A percentile compares a stretch with the other conserved stretches of the same genome.
phyloP scores from a whole-genome alignment of 2,329 filamentous ascomycete species.

The Exserohilum turcica region DNA sequence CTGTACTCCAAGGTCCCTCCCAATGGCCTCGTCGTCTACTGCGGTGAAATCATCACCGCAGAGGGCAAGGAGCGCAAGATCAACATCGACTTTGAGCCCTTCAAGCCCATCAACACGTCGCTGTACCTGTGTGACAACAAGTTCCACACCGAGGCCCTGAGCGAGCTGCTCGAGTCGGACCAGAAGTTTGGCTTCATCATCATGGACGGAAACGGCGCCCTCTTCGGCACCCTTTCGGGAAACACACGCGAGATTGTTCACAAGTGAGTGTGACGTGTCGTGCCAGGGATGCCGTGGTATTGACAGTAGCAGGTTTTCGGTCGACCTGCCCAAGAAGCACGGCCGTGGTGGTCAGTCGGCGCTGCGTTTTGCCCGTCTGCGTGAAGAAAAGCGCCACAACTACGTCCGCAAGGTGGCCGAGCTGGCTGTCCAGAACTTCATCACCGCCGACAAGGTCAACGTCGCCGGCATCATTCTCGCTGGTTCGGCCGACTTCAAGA shows the following conservation, averaged over 20 bases:
- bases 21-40: conserved; percentile 97
- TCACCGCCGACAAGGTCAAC: conserved; percentile 98
- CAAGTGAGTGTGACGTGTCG: conserved; percentile 59
- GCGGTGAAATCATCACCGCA: conserved; percentile 98
- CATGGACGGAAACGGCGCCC: conserved; percentile 98
- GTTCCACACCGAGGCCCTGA: conserved; percentile 96
- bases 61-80: conserved; percentile 99
- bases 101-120: conserved; percentile 99
- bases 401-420: conserved; percentile 99
- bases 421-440: conserved; percentile 97
- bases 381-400: conserved; percentile 99
- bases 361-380: conserved; percentile 97
- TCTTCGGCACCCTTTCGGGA: conserved; percentile 95
- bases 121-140: conserved; percentile 99
- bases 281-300: not conserved
- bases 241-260: conserved; percentile 97
- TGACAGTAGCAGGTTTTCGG: conserved; percentile 66
- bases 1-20: conserved; percentile 98
- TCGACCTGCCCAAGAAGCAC: conserved; percentile 99
- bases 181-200: conserved; percentile 99
- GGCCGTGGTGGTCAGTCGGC: conserved; percentile 99
- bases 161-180: conserved; percentile 96
- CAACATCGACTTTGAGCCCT: conserved; percentile 99
- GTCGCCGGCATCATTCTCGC: conserved; percentile 94
- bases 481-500: conserved; percentile 99